Evolutionary conservation across 495 filamentous ascomycete species (phyloP), one percentile per base, ranked within the genome.

Genomic region (Penicillium alfredii): DNA sequence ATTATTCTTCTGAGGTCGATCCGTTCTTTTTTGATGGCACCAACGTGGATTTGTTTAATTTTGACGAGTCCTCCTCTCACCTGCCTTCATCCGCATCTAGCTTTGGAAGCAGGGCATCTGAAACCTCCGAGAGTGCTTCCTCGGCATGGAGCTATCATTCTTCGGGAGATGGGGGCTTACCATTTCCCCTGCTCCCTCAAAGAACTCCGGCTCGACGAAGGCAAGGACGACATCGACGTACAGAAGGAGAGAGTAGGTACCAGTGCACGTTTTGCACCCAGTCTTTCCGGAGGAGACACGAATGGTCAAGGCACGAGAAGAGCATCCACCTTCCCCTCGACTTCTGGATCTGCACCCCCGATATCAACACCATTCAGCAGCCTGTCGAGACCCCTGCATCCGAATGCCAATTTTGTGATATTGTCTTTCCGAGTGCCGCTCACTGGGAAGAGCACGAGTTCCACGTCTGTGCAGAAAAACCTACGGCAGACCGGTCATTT

Each of bases 181-280:
- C 57, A 9, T 49, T 56, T 24, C 41, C 51, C 14, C 27, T 46
- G 1, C 43, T 42, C 4, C 36, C 42, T 2, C 42, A 45, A 22
- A 21, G 38, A 33, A 20, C 39, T 27, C 24, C 42, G 24, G 18
- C 38, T 17, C 30, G 36, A 25, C 50, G 40, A 70, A 51, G 72
- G 59, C 26, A 76, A 66, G 13, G 64, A 61, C 24, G 55, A 48
- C 27, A 77, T 68, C 17, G 44, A 72, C 33, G 73, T 63, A 49
- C 67, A 65, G 77, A 13, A 61, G 76, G 73, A 4, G 50, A 55
- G 3, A 8, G 43, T 19, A 43, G 40, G 31, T 92, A 80, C 60
- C 81, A 88, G 50, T 92, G 86, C 56, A 92, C 86, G 6, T 92
- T 92, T 63, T 92, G 86, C 53, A 78, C 78, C 0, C 78, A 85